Evolutionary conservation across 371 early-diverging fungal genomes (phyloP).

Genomic region (Zopfochytrium polystomum): DNA sequence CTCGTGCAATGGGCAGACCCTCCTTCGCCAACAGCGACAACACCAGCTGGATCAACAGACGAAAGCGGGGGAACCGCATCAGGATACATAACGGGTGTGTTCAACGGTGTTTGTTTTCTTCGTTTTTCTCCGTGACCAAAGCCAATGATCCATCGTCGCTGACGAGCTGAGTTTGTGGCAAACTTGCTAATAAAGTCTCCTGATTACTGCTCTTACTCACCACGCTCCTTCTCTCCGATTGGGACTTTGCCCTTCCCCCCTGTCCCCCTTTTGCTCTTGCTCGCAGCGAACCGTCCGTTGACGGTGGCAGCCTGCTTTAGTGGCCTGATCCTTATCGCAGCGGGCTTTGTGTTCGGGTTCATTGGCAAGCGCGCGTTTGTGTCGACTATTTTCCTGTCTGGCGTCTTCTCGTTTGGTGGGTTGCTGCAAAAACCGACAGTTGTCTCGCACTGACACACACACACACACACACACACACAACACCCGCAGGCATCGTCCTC

Average conservation of each 20-base stretch:
- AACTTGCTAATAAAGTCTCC: no score
- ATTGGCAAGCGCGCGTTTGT: conserved; percentile 27
- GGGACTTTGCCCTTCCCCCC: not conserved
- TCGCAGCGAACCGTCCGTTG: not conserved
- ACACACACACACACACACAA: not conserved
- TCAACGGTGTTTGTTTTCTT: no score
- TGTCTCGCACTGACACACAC: not conserved
- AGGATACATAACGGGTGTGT: no score
- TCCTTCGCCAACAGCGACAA: no score
- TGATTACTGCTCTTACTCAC: no score
- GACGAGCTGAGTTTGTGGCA: no score
- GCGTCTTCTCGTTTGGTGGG: conserved; percentile 27
- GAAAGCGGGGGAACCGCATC: no score
- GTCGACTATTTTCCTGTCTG: conserved; percentile 22
- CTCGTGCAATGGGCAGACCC: no score
- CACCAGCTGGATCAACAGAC: no score
- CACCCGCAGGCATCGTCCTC: conserved; percentile 10
- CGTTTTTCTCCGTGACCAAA: no score
- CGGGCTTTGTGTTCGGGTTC: conserved; percentile 27
- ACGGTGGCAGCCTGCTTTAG: conserved; percentile 12
- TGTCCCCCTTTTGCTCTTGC: not conserved
- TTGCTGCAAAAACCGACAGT: not conserved
- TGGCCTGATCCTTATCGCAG: conserved; percentile 11
- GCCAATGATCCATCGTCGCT: no score
- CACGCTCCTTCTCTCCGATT: no score